phyloP scores from a whole-genome alignment of 192 early-diverging fungal genomes.

The Cladochytrium replicatum region DNA sequence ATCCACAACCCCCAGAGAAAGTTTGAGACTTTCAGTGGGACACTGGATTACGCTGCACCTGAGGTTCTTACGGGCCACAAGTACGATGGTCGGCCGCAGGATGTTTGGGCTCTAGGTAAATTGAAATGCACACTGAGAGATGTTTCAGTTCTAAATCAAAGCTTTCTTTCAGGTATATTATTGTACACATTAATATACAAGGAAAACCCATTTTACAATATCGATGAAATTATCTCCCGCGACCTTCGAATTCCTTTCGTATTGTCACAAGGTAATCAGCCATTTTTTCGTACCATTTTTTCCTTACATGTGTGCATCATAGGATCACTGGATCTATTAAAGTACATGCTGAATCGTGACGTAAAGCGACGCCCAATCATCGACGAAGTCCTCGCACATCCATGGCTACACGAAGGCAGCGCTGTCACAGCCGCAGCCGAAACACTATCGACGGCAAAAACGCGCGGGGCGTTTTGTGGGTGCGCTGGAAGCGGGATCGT shows the following conservation, averaged over 20 bases:
- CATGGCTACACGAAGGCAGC: too few species aligned
- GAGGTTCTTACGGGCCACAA: slow-evolving; percentile 53
- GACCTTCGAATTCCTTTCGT: slow-evolving; percentile 47
- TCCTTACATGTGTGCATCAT: too few species aligned
- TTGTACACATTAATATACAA: slow-evolving; percentile 59
- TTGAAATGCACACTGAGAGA: slow-evolving; percentile 11
- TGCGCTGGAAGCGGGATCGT: too few species aligned
- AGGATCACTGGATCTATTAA: slow-evolving; percentile 48
- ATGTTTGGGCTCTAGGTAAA: slow-evolving; percentile 62
- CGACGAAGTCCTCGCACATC: slow-evolving; percentile 38
- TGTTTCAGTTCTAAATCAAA: neutral
- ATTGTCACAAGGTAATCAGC: slow-evolving; percentile 43
- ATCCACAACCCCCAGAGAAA: slow-evolving; percentile 43
- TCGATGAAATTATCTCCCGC: slow-evolving; percentile 56
- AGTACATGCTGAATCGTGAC: slow-evolving; percentile 56
- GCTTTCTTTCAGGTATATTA: slow-evolving; percentile 22
- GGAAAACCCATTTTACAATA: slow-evolving; percentile 66
- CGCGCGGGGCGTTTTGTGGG: too few species aligned
- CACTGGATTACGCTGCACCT: slow-evolving; percentile 59
- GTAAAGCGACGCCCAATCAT: slow-evolving; percentile 51
- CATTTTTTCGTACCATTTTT: too few species aligned
- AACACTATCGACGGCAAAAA: too few species aligned
- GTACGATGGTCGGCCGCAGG: slow-evolving; percentile 59
- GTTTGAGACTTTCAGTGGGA: slow-evolving; percentile 61
- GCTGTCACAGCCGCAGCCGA: too few species aligned